Evolutionary conservation across 2,329 filamentous ascomycete genomes (phyloP).

Genomic region (Cladosporium sp.): DNA sequence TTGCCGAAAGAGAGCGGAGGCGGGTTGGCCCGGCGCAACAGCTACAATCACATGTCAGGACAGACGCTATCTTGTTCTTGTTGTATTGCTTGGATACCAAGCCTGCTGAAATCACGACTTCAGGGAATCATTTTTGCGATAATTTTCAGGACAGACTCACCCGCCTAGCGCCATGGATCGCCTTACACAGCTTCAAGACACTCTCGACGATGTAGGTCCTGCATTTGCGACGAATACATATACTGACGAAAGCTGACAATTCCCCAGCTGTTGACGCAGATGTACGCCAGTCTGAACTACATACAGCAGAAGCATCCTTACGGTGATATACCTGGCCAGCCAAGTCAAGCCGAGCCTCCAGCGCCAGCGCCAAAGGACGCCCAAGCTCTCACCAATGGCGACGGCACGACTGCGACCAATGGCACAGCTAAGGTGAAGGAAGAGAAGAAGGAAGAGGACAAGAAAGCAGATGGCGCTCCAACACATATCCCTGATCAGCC

Average conservation of each 20-base stretch:
- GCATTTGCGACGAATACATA: neutral
- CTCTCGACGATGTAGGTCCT: slow-evolving; percentile 67
- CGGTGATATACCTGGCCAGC: slow-evolving; percentile 40
- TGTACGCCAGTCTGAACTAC: slow-evolving; percentile 44
- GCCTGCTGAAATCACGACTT: neutral
- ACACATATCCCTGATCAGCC: slow-evolving; percentile 55
- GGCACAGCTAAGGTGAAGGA: slow-evolving; percentile 15
- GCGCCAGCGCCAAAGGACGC: slow-evolving; percentile 6
- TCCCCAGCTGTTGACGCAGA: slow-evolving; percentile 43
- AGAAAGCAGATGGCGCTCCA: slow-evolving; percentile 3
- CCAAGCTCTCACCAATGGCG: slow-evolving; percentile 20
- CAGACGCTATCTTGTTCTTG: neutral
- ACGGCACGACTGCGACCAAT: slow-evolving; percentile 12
- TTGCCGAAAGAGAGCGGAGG: neutral
- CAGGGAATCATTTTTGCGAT: neutral
- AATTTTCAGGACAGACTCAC: no score
- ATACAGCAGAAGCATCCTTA: slow-evolving; percentile 41
- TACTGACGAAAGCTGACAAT: slow-evolving; percentile 8
- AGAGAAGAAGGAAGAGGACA: slow-evolving; percentile 9
- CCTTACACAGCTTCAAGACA: slow-evolving; percentile 79
- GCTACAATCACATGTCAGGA: slow-evolving; percentile 2
- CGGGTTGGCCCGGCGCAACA: neutral
- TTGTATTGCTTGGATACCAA: neutral
- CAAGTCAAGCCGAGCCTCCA: slow-evolving; percentile 28
- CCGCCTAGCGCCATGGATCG: slow-evolving; percentile 47